Percentiles rank a stretch among this genome's conserved stretches.
Conservation (phyloP, 257 asterid genomes). For the Nicotiana tomentosiformis region DNA sequence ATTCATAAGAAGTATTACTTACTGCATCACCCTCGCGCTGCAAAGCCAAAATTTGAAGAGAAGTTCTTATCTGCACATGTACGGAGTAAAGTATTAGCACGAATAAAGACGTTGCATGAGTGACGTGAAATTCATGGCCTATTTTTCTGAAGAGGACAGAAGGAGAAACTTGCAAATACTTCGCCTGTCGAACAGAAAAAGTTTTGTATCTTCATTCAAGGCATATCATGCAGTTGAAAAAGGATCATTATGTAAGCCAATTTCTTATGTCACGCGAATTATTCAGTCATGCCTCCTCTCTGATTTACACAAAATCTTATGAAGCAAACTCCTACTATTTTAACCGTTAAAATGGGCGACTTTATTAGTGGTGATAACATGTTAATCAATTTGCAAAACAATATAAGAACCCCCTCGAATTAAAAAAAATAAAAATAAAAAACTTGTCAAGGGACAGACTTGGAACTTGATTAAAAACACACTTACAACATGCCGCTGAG, state of each 20-base stretch:
- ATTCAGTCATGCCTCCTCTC: background rate
- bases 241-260: background rate
- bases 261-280: background rate
- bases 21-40: conserved; percentile 73
- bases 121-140: background rate
- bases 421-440: background rate
- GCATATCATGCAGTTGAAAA: background rate
- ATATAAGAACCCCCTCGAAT: background rate
- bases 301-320: background rate
- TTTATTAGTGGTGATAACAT: background rate
- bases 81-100: conserved; percentile 14
- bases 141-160: background rate
- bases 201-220: background rate
- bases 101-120: background rate
- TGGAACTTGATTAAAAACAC: background rate
- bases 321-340: background rate
- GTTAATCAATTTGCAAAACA: background rate
- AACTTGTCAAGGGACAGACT: background rate
- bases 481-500: conserved; percentile 75
- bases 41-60: conserved; percentile 87
- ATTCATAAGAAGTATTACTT: conserved; percentile 19
- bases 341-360: background rate
- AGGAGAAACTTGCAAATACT: background rate
- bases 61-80: conserved; percentile 73
- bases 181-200: background rate